Conservation (phyloP, 2,329 filamentous ascomycete genomes). For the Chalara sp. region DNA sequence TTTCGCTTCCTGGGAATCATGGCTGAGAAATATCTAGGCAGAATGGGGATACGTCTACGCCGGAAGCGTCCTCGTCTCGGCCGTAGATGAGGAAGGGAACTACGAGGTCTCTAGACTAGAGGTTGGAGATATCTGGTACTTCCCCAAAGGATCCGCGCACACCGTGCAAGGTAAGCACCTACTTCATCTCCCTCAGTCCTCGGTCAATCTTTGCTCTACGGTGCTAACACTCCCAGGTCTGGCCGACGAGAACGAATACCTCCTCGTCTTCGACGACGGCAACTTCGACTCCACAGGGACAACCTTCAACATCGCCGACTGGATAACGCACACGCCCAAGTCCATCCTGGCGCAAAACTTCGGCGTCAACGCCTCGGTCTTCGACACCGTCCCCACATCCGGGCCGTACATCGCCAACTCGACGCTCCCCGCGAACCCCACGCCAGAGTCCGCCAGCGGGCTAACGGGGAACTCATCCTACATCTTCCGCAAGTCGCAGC, state of each 20-base stretch:
- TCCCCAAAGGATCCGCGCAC: constrained; percentile 42
- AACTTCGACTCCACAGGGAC: constrained; percentile 28
- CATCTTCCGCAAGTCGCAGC: constrained; percentile 44
- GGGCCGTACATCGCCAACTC: constrained; percentile 52
- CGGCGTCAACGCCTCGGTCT: constrained; percentile 51
- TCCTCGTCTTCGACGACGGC: constrained; percentile 52
- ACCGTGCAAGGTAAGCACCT: constrained; percentile 39
- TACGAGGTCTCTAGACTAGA: constrained; percentile 41
- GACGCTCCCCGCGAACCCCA: constrained; percentile 36
- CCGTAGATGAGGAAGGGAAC: constrained; percentile 44
- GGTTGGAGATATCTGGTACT: constrained; percentile 48
- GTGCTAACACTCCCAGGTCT: constrained; percentile 24
- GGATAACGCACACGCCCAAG: constrained; percentile 60
- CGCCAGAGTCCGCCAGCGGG: constrained; percentile 34
- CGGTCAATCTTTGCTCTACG: background rate
- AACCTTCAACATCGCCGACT: constrained; percentile 66
- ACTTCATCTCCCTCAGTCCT: background rate
- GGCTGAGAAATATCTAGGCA: constrained; percentile 25
- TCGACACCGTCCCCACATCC: constrained; percentile 47
- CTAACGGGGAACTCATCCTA: constrained; percentile 33
- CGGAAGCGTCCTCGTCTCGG: constrained; percentile 43
- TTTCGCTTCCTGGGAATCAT: background rate
- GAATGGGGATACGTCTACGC: constrained; percentile 48
- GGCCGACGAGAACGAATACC: constrained; percentile 48
- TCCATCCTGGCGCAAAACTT: constrained; percentile 63